phyloP scores from a whole-genome alignment of 2,329 filamentous ascomycete species.

The Diaporthe helianthi region DNA sequence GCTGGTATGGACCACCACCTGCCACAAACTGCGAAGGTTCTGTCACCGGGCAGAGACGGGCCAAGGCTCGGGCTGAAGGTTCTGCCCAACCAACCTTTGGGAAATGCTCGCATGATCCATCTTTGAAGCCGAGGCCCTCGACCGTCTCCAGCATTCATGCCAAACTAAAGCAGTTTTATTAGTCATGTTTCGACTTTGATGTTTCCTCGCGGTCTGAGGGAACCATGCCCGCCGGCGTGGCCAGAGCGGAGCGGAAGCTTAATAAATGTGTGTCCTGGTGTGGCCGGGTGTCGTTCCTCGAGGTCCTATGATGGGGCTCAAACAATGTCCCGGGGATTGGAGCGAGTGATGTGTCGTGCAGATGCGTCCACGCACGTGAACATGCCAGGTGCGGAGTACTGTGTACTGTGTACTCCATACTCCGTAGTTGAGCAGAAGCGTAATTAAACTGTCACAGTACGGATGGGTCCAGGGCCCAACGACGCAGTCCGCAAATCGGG shows the following conservation, averaged over 20 bases:
- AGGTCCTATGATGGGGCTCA: slow-evolving; percentile 12
- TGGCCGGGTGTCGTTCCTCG: slow-evolving; percentile 22
- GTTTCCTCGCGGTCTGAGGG: slow-evolving; percentile 3
- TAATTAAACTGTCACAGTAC: not conserved
- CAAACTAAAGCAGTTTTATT: slow-evolving; percentile 14
- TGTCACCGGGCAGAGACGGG: not conserved
- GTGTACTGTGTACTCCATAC: no score
- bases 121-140: slow-evolving; percentile 15
- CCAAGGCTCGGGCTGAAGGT: slow-evolving; percentile 21
- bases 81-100: slow-evolving; percentile 22
- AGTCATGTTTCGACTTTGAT: slow-evolving; percentile 12
- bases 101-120: not conserved
- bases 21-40: not conserved
- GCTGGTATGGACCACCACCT: not conserved
- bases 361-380: slow-evolving; percentile 11
- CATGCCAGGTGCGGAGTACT: not conserved
- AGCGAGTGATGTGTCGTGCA: slow-evolving; percentile 8
- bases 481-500: not conserved
- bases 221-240: not conserved
- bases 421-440: not conserved
- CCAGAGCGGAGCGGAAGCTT: not conserved
- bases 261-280: slow-evolving; percentile 18
- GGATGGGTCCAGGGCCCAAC: not conserved
- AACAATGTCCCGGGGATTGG: slow-evolving; percentile 5
- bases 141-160: slow-evolving; percentile 28